Percentiles rank a stretch among this genome's conserved stretches.
Evolutionary conservation across 805 yeast species (phyloP).

Genomic region (Schwanniomyces vanrijiae): DNA sequence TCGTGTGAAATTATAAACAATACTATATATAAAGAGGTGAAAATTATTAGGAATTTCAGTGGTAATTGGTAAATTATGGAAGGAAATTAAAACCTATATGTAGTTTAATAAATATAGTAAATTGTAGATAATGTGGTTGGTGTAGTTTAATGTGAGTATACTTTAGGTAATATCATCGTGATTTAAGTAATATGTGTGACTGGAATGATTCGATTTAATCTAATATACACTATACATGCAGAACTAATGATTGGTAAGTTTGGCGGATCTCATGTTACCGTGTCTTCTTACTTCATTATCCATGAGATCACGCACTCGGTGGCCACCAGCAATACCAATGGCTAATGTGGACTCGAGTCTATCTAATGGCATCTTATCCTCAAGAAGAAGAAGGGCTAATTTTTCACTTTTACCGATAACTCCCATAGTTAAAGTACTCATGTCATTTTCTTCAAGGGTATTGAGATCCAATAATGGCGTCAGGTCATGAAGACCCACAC

Average conservation of each 20-base stretch:
- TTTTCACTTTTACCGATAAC: constrained; percentile 81
- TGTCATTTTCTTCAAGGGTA: constrained; percentile 77
- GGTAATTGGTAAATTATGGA: too few species aligned
- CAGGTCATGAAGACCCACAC: constrained; percentile 77
- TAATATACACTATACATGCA: constrained; percentile 1
- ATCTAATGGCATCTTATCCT: constrained; percentile 84
- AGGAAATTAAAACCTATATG: too few species aligned
- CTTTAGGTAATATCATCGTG: neutral
- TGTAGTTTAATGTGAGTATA: too few species aligned
- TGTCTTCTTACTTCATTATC: constrained; percentile 78
- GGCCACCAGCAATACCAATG: constrained; percentile 85
- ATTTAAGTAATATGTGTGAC: too few species aligned
- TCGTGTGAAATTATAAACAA: constrained; percentile 2
- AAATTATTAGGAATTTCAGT: too few species aligned
- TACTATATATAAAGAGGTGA: too few species aligned
- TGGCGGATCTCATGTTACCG: constrained; percentile 47
- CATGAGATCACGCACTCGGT: constrained; percentile 79
- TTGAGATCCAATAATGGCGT: constrained; percentile 80
- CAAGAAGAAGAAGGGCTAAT: constrained; percentile 72
- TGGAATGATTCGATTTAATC: neutral
- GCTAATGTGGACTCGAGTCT: constrained; percentile 72
- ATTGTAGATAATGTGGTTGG: too few species aligned
- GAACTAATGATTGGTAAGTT: constrained; percentile 5
- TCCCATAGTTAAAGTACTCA: constrained; percentile 80
- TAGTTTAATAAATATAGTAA: too few species aligned